phyloP scores from a whole-genome alignment of 2,329 filamentous ascomycete genomes.

The Trichoderma cornu-damae region DNA sequence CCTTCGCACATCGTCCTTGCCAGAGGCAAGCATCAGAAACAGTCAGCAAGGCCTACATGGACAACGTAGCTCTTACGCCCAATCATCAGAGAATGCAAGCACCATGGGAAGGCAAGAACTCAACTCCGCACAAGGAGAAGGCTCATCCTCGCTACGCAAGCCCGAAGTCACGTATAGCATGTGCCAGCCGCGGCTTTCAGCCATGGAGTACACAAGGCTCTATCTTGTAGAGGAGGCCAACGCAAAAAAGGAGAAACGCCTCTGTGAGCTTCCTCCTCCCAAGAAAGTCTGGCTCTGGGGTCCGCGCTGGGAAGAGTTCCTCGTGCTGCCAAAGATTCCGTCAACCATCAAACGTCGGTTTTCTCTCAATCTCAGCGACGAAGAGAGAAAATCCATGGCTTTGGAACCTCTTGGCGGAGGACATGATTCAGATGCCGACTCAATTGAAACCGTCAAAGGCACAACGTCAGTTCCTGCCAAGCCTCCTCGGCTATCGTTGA shows the following conservation, averaged over 20 bases:
- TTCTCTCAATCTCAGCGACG: not conserved
- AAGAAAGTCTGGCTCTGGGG: constrained; percentile 34
- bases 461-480: constrained; percentile 1
- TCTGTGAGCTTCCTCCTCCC: constrained; percentile 30
- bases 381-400: not conserved
- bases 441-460: constrained; percentile 21
- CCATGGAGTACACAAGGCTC: constrained; percentile 38
- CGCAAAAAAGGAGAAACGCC: constrained; percentile 25
- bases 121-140: not conserved
- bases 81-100: not conserved
- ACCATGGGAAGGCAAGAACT: not conserved
- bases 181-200: constrained; percentile 32
- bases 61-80: not conserved
- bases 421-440: constrained; percentile 24
- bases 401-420: not conserved
- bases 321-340: constrained; percentile 35
- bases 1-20: constrained; percentile 4
- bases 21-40: not conserved
- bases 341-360: constrained; percentile 23
- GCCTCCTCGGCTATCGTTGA: constrained; percentile 32
- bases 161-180: constrained; percentile 20
- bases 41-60: not conserved
- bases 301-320: constrained; percentile 33
- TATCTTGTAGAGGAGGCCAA: constrained; percentile 33
- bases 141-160: not conserved